Evolutionary conservation across 208 protist species (phyloP), one percentile per base, ranked within the genome.

Genomic region (Jaenimonas drosophilae): DNA sequence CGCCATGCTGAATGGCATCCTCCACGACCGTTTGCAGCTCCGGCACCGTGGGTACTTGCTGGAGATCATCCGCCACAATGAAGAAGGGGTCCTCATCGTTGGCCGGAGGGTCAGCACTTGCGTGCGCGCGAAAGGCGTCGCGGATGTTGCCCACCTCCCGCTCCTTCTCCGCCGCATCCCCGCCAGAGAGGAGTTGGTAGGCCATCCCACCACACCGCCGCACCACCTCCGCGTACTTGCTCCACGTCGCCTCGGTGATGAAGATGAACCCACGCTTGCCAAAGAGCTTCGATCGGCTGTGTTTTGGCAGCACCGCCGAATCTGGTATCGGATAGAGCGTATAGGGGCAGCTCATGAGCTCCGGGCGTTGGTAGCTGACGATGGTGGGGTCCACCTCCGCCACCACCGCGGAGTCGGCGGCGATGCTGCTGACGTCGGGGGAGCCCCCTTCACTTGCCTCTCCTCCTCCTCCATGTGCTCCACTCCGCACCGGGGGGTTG

Each of bases 311-410:
- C 7, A 69, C 70, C 2, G 70, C 73, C 30, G 54, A 41, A 2
- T n/a, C n/a, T n/a, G 81, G 66, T 42, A 87, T 87, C 0, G 75
- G 71, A 40, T 81, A 84, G 19, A 91, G 66, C 1, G 75, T 72
- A 59, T 78, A 91, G 19, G 77, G 75, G 37, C 37, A 7, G 9
- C 23, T 6, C 16, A 42, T 42, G 37, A 7, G 16, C 9, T 42
- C 37, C 9, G 23, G 37, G 9, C 23, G 37, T 7, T 25, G 37
- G 9, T 17, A 20, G n/a, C 19, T 11, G n/a, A 20, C 37, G n/a
- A 20, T 17, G 37, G 9, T 20, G 9, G 37, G 19, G 37, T 42
- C 37, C 37, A 42, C 37, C 19, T 25, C 37, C 9, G 23, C 37
- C 7, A 21, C 9, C 30, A 14, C 30, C 30, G 30, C 30, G 30